Percentiles rank a stretch among this genome's conserved stretches.
Conservation (phyloP, 2,329 filamentous ascomycete species). For the Ophiostoma sp. region DNA sequence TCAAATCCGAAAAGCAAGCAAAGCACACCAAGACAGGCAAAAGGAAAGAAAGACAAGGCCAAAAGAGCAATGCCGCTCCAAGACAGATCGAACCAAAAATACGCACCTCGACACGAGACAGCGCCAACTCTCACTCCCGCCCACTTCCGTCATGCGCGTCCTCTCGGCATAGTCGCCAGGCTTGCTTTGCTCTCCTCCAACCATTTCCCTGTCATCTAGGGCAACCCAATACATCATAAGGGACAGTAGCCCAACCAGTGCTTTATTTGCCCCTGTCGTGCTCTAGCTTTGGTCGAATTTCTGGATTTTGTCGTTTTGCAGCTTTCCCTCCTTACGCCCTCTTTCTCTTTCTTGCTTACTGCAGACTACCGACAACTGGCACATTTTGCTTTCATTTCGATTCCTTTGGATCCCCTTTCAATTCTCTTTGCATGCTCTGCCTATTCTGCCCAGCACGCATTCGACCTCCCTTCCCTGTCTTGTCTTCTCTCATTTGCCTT, state of each 20-base stretch:
- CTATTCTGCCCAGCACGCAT: neutral
- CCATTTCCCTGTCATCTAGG: neutral
- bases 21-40: neutral
- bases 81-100: conserved; percentile 1
- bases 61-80: too few species aligned
- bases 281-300: neutral
- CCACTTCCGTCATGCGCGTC: conserved; percentile 5
- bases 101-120: neutral
- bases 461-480: conserved; percentile 21
- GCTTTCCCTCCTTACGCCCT: neutral
- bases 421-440: neutral
- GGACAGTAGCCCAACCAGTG: neutral
- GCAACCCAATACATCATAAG: neutral
- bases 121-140: conserved; percentile 1
- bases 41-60: neutral
- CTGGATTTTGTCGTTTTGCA: neutral
- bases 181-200: conserved; percentile 3
- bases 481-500: neutral
- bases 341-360: neutral
- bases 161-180: neutral
- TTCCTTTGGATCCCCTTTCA: neutral
- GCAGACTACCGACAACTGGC: neutral
- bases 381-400: too few species aligned
- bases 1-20: too few species aligned
- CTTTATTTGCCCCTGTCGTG: neutral